These are phyloP conservation scores for Tuber brumale DNA, from an alignment of 495 filamentous ascomycete genomes.

Conservation along the genomic window DNA sequence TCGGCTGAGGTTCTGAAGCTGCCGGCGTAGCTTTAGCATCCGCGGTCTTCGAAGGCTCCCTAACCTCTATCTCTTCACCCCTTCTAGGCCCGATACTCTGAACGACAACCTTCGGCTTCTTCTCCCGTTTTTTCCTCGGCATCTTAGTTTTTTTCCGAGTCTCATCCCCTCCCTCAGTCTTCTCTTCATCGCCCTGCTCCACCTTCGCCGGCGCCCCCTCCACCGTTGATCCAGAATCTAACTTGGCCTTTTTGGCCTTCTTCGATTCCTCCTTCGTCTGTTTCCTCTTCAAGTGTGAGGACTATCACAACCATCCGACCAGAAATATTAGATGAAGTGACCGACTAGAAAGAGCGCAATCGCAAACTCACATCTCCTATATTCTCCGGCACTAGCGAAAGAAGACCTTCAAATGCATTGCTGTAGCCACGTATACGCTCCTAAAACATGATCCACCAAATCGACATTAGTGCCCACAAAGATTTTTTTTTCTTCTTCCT, in stretches of 20 bases:
- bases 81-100: conserved; percentile 33
- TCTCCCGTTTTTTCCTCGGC: conserved; percentile 51
- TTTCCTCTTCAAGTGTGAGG: conserved; percentile 42
- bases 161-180: conserved; percentile 41
- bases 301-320: background rate
- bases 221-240: conserved; percentile 42
- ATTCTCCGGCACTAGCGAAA: conserved; percentile 88
- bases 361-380: conserved; percentile 62
- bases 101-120: conserved; percentile 27
- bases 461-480: background rate
- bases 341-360: background rate
- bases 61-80: conserved; percentile 47
- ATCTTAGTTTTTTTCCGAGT: conserved; percentile 43
- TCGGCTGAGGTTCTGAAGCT: background rate
- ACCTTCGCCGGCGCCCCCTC: conserved; percentile 43
- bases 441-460: conserved; percentile 45
- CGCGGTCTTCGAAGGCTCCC: conserved; percentile 43
- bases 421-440: conserved; percentile 80
- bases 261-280: conserved; percentile 44
- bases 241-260: conserved; percentile 53
- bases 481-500: background rate
- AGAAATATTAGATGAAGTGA: background rate
- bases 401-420: conserved; percentile 79
- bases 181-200: conserved; percentile 43
- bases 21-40: conserved; percentile 16